Conservation (phyloP, 73 alveolate genomes). For the Paramecium pentaurelia region DNA sequence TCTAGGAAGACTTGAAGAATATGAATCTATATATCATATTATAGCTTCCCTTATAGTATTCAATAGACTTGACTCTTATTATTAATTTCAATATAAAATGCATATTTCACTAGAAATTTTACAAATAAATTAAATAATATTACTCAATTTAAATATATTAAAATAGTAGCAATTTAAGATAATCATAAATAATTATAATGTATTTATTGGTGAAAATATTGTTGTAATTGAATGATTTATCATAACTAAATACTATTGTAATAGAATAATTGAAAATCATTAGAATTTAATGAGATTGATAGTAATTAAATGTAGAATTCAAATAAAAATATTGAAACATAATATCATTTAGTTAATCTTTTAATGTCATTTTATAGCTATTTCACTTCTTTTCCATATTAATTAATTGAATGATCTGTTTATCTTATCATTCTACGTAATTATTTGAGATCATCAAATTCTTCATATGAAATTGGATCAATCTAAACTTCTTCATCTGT, state of each 20-base stretch:
- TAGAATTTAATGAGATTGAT: not conserved
- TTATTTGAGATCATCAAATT: not conserved
- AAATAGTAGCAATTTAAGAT: not conserved
- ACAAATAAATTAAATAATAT: not conserved
- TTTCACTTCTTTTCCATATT: not conserved
- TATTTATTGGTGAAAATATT: not conserved
- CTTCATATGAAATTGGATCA: not conserved
- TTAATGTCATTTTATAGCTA: not conserved
- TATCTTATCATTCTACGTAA: not conserved
- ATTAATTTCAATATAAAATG: not conserved
- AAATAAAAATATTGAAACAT: not conserved
- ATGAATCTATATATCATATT: not conserved
- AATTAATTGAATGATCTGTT: not conserved
- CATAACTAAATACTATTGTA: not conserved
- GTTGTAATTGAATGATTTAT: not conserved
- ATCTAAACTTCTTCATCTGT: not conserved
- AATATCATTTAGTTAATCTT: not conserved
- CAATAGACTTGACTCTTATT: not conserved
- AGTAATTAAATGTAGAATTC: not conserved
- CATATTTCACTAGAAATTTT: not conserved
- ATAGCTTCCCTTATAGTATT: not conserved
- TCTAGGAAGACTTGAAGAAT: not conserved
- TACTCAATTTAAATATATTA: not conserved
- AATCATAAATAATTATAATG: no score
- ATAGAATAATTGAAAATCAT: not conserved